Evolutionary conservation across 352 stramenopile genomes (phyloP), one percentile per base, ranked within the genome.

Genomic region (Phytophthora sojae): DNA sequence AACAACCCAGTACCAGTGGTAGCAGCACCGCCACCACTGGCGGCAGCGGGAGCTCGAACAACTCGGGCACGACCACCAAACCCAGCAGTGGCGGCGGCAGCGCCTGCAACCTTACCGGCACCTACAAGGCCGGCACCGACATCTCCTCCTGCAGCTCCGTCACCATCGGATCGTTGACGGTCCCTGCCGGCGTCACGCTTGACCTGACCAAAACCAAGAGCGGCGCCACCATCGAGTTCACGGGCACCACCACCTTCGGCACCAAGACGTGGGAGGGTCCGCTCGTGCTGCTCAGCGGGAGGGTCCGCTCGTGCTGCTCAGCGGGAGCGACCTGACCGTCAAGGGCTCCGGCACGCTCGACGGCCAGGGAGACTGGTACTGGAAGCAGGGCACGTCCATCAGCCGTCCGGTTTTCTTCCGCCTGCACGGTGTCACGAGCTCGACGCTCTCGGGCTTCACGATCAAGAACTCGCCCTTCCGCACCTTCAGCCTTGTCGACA

Each of bases 301-400:
- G 29, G 29, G 29, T 6, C 29, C 29, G 29, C 29, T 32, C 29
- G 29, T 32, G 29, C 29, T 32, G 29, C 29, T 32, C 29, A 32
- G 29, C 5, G 68, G 68, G 59, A 47, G 39, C 15, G 39, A 56
- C 50, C 23, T 32, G 4, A 75, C 64, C 21, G 66, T 81, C 19
- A 45, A 56, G 2, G 73, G 73, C 11, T 29, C 69, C 2, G 75
- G 75, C 7, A 79, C 67, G 3, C 64, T 82, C 12, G 71, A 82
- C 26, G 75, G 71, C 15, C 71, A 82, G 57, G 71, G 75, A 6
- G 26, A 42, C 42, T 77, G 64, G 70, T 79, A 75, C 69, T 81
- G 73, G 74, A 69, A 72, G 26, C 65, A 81, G 47, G 67, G 65
- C n/a, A 32, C 47, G 23, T 71, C 51, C 4, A 58, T 79, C 53